Percentiles rank a stretch among this genome's conserved stretches.
Conservation (phyloP, 495 filamentous ascomycete genomes). For the Endocarpon pusillum region DNA sequence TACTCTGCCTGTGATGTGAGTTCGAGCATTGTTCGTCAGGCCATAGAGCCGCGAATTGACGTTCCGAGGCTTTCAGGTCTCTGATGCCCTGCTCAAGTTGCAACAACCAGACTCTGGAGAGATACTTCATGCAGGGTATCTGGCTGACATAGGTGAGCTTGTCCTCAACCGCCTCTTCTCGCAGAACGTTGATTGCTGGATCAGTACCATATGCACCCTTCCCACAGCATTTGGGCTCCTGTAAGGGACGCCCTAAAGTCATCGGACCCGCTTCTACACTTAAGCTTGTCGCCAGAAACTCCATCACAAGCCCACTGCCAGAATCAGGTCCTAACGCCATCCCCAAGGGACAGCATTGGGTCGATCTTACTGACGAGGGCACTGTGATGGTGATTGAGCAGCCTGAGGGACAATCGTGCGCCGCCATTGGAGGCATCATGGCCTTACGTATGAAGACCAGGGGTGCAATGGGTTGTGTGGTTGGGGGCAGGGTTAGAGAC, state of each 20-base stretch:
- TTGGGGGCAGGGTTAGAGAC: conserved; percentile 47
- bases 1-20: conserved; percentile 34
- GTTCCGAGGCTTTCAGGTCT: conserved; percentile 35
- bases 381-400: conserved; percentile 44
- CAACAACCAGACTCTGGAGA: conserved; percentile 26
- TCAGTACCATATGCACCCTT: conserved; percentile 14
- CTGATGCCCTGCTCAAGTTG: conserved; percentile 44
- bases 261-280: conserved; percentile 47
- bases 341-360: conserved; percentile 35
- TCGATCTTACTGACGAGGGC: conserved; percentile 34
- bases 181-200: too few species aligned
- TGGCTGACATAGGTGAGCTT: conserved; percentile 40
- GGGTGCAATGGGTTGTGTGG: conserved; percentile 36
- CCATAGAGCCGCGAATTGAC: too few species aligned
- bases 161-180: too few species aligned
- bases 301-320: conserved; percentile 11
- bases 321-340: conserved; percentile 18
- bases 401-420: conserved; percentile 39
- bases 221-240: conserved; percentile 20
- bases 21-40: too few species aligned
- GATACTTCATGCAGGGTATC: conserved; percentile 32
- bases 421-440: conserved; percentile 52
- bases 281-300: conserved; percentile 37
- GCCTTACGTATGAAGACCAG: conserved; percentile 40
- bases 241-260: conserved; percentile 18